These are phyloP conservation scores for Dioscorea cayenensis DNA, from an alignment of 116 monocot genomes.

Conservation along the genomic window DNA sequence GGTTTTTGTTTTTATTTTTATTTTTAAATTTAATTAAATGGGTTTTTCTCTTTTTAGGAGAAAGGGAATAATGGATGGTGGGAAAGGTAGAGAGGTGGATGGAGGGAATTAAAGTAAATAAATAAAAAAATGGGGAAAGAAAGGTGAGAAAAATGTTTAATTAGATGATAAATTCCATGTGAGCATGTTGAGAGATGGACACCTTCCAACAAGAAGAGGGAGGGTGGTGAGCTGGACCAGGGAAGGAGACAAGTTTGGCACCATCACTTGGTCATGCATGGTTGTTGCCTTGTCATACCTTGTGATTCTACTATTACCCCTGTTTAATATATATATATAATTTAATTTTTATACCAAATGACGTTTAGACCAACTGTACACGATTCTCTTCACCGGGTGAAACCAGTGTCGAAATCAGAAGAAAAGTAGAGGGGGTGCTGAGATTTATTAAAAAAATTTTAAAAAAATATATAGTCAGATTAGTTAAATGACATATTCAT, in stretches of 20 bases:
- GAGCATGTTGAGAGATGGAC: conserved; percentile 9
- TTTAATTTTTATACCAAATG: too few relatives aligned
- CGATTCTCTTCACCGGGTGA: too few relatives aligned
- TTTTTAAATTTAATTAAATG: background rate
- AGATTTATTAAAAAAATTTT: too few relatives aligned
- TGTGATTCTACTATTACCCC: background rate
- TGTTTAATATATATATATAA: background rate
- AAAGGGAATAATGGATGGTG: conserved; percentile 1
- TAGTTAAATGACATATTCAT: too few relatives aligned
- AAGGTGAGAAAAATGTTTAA: background rate
- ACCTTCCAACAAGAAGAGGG: background rate
- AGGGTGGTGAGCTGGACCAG: conserved; percentile 11
- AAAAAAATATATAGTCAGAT: too few relatives aligned
- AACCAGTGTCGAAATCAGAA: too few relatives aligned
- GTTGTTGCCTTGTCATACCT: conserved; percentile 8
- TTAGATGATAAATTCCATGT: background rate
- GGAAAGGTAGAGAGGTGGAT: background rate
- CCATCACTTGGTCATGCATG: background rate
- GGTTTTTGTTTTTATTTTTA: background rate
- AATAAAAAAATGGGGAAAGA: background rate
- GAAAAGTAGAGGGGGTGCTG: too few relatives aligned
- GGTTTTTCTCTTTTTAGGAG: background rate
- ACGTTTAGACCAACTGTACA: too few relatives aligned
- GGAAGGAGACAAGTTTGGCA: conserved; percentile 7
- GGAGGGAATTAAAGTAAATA: background rate